Percentiles rank a stretch among this genome's conserved stretches.
These are phyloP conservation scores for Arthrinium puccinioides DNA, from an alignment of 2,329 filamentous ascomycete genomes.

Conservation along the genomic window DNA sequence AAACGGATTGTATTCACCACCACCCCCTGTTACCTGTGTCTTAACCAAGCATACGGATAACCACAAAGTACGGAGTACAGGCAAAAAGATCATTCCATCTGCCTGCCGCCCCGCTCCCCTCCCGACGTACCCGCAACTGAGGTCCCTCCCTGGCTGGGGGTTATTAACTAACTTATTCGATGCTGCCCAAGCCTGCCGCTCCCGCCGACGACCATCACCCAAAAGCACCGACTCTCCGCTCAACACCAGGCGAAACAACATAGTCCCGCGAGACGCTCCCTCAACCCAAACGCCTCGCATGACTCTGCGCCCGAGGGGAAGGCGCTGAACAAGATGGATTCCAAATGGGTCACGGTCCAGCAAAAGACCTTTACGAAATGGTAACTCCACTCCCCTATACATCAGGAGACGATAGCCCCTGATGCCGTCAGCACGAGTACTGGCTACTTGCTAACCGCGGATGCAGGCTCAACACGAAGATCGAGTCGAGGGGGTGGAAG, in stretches of 20 bases:
- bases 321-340: slow-evolving; percentile 52
- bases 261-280: slow-evolving; percentile 25
- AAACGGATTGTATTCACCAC: too few species aligned
- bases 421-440: too few species aligned
- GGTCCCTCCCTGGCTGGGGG: too few species aligned
- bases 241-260: slow-evolving; percentile 14
- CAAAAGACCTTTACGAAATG: slow-evolving; percentile 99
- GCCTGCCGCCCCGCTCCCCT: slow-evolving; percentile 4
- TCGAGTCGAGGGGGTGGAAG: slow-evolving; percentile 70
- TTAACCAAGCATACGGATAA: too few species aligned
- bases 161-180: too few species aligned
- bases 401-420: too few species aligned
- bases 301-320: slow-evolving; percentile 41
- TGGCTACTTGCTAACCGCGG: too few species aligned
- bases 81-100: too few species aligned
- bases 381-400: slow-evolving; percentile 40
- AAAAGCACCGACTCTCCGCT: slow-evolving; percentile 23
- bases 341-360: slow-evolving; percentile 73
- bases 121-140: slow-evolving; percentile 14
- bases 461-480: slow-evolving; percentile 90
- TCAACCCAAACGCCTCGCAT: slow-evolving; percentile 33
- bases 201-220: too few species aligned
- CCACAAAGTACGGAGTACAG: too few species aligned
- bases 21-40: too few species aligned
- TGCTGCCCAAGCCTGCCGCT: slow-evolving; percentile 39